A percentile compares a stretch with the other conserved stretches of the same genome.
These are phyloP conservation scores for Ophiosphaerella herpotricha DNA, from an alignment of 2,329 filamentous ascomycete species.

Conservation along the genomic window DNA sequence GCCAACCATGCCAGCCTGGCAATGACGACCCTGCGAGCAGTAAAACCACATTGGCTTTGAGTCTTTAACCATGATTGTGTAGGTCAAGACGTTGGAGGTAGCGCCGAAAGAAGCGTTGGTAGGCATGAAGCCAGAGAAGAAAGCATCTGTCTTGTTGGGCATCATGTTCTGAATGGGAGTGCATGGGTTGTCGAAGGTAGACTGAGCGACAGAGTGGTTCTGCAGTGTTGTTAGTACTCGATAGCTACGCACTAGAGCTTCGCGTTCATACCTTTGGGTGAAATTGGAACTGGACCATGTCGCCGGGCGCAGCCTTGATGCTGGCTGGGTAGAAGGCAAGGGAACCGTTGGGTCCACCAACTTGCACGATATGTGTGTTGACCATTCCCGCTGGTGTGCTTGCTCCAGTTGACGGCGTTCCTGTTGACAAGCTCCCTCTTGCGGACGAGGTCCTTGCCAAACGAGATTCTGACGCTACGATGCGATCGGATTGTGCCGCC, in stretches of 20 bases:
- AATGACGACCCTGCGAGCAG: conserved; percentile 76
- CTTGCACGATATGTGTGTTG: conserved; percentile 65
- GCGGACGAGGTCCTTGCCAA: conserved; percentile 9
- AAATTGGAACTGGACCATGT: conserved; percentile 60
- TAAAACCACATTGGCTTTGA: conserved; percentile 77
- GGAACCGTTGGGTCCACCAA: conserved; percentile 58
- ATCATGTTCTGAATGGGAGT: conserved; percentile 58
- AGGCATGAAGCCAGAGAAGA: conserved; percentile 70
- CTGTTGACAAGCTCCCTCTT: conserved; percentile 10
- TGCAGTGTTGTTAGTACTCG: conserved; percentile 18
- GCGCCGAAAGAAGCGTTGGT: conserved; percentile 47
- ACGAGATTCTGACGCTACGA: conserved; percentile 26
- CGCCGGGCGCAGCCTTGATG: conserved; percentile 65
- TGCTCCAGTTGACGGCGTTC: conserved; percentile 6
- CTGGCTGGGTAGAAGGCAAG: conserved; percentile 69
- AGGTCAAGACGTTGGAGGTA: conserved; percentile 61
- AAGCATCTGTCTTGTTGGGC: conserved; percentile 55
- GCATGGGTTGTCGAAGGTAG: conserved; percentile 73
- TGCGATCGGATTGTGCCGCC: conserved; percentile 25
- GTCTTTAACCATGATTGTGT: conserved; percentile 71
- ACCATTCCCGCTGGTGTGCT: conserved; percentile 20
- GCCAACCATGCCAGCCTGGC: conserved; percentile 74
- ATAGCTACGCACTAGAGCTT: not conserved
- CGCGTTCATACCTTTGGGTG: conserved; percentile 47
- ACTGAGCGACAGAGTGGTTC: conserved; percentile 82